Evolutionary conservation across 148 eudicot genomes (phyloP).

Genomic region (Nepenthes gracilis): DNA sequence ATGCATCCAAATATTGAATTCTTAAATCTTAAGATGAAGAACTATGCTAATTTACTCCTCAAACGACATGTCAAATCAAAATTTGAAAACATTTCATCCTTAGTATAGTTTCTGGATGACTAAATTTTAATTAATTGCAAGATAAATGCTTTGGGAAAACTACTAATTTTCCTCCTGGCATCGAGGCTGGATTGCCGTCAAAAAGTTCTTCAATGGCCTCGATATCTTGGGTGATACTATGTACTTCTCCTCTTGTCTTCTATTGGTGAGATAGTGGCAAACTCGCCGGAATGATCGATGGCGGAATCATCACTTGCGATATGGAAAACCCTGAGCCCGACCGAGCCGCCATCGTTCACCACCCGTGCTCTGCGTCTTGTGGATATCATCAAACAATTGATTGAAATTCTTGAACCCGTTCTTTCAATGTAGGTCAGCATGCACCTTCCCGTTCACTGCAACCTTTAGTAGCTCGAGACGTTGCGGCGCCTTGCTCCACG

Average conservation of each 20-base stretch:
- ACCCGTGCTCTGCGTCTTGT: conserved; percentile 65
- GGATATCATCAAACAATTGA: conserved; percentile 57
- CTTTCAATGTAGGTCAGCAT: conserved; percentile 51
- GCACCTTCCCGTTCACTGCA: conserved; percentile 45
- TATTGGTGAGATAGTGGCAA: conserved; percentile 44
- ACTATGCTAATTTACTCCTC: too few species aligned
- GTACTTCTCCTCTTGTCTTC: conserved; percentile 53
- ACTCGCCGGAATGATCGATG: conserved; percentile 66
- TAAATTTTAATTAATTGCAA: too few species aligned
- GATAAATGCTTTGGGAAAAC: too few species aligned
- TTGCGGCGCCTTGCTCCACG: conserved; percentile 48
- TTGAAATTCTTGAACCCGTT: conserved; percentile 59
- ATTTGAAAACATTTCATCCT: too few species aligned
- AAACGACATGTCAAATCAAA: too few species aligned
- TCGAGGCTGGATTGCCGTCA: conserved; percentile 53
- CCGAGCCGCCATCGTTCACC: conserved; percentile 75
- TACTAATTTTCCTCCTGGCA: conserved; percentile 43
- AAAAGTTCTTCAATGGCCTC: conserved; percentile 65
- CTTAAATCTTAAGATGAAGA: too few species aligned
- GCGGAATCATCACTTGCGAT: conserved; percentile 64
- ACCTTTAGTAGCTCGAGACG: conserved; percentile 44
- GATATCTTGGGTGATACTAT: conserved; percentile 84
- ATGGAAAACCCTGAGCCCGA: conserved; percentile 79
- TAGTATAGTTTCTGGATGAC: too few species aligned
- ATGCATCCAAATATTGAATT: too few species aligned